Evolutionary conservation across 148 eudicot species (phyloP), one percentile per base, ranked within the genome.

Genomic region (Fallopia convolvulus): DNA sequence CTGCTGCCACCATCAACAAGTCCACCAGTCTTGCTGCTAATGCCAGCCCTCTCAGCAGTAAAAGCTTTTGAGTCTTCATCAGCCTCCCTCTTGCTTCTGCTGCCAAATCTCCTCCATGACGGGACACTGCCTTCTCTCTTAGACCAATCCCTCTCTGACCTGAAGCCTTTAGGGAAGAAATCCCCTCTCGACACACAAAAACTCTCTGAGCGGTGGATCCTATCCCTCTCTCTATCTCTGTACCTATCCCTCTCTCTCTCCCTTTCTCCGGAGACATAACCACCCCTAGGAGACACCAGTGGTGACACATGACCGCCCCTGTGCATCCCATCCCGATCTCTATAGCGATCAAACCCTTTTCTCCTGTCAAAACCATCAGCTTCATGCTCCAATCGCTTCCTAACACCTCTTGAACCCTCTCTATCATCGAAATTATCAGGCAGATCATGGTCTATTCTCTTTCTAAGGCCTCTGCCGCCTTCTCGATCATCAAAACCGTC

Each of bases 121-220:
- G 97, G 84, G 33, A 84, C 88, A 78, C 89, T 86, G 70, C 85
- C 91, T 53, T 90, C 93, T 80, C 97, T 81, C 77, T 91, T 84
- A 0, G 93, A 77, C 83, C 93, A 84, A 79, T 92, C 91, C 87
- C 99, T 92, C 86, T 92, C 99, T 4, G 99, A 94, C 70, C 97
- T 88, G 81, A 90, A 89, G 76, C 99, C 96, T 83, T 92, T 94
- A 3, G 99, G 93, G 58, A 90, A 83, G 58, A 90, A 83, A 6
- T 94, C 97, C 78, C 93, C 92, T 84, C 97, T 90, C 0, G 89
- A 79, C 41, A 82, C 84, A 53, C 89, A 87, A 85, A 94, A 90
- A 80, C 99, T 94, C 77, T 92, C 93, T 0, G 93, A 90, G 20
- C 99, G 84, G 79, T 89, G 89, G 79, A 88, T 82, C 80, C 89